A percentile compares a stretch with the other conserved stretches of the same genome.
Evolutionary conservation across 1,284 basidiomycete genomes (phyloP).

Genomic region (Veloboletus limbatus): DNA sequence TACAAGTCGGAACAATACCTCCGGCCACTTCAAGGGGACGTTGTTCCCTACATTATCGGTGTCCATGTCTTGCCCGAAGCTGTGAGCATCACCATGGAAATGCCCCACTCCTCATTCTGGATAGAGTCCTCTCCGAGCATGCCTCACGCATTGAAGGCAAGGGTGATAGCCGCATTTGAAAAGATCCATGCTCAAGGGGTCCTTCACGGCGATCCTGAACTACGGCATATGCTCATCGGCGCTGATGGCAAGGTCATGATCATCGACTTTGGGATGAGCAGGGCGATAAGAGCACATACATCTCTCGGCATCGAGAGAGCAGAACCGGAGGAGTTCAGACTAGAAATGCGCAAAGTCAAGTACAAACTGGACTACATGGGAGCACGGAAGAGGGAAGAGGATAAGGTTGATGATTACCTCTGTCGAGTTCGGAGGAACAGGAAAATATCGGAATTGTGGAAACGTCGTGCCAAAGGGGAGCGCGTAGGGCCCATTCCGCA

Average conservation of each 20-base stretch:
- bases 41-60: slow-evolving; percentile 53
- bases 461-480: slow-evolving; percentile 31
- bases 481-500: slow-evolving; percentile 35
- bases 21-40: slow-evolving; percentile 48
- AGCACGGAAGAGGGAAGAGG: slow-evolving; percentile 29
- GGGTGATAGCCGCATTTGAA: slow-evolving; percentile 46
- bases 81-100: slow-evolving; percentile 49
- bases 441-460: slow-evolving; percentile 30
- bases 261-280: slow-evolving; percentile 53
- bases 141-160: slow-evolving; percentile 48
- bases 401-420: slow-evolving; percentile 33
- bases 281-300: slow-evolving; percentile 37
- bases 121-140: slow-evolving; percentile 52
- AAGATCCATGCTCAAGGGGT: slow-evolving; percentile 50
- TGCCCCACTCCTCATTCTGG: slow-evolving; percentile 55
- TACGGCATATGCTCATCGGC: slow-evolving; percentile 56
- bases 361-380: slow-evolving; percentile 44
- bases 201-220: slow-evolving; percentile 48
- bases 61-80: slow-evolving; percentile 40
- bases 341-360: slow-evolving; percentile 56
- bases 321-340: slow-evolving; percentile 40
- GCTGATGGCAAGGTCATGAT: slow-evolving; percentile 54
- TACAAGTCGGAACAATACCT: slow-evolving; percentile 48
- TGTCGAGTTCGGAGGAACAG: slow-evolving; percentile 29
- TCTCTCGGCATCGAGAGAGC: slow-evolving; percentile 39